Percentiles rank a stretch among this genome's conserved stretches.
These are phyloP conservation scores for Euclidium syriacum DNA, from an alignment of 345 rosid species.

Conservation along the genomic window DNA sequence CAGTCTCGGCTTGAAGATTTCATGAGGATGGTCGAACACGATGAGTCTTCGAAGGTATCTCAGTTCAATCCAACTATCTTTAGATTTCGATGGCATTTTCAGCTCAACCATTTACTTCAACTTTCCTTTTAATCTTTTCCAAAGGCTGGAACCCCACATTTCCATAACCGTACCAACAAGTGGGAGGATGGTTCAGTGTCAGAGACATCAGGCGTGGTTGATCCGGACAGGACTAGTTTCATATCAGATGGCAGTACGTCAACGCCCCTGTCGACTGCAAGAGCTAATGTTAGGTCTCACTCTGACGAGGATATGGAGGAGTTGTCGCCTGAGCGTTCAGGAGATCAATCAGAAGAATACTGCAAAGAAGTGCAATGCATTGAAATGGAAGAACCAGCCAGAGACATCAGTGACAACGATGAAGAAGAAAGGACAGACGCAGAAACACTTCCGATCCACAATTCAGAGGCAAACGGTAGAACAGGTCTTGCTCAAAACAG, in stretches of 20 bases:
- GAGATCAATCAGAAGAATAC: constrained; percentile 56
- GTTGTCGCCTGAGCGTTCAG: constrained; percentile 19
- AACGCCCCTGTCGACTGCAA: constrained; percentile 41
- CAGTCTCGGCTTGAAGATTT: constrained; percentile 74
- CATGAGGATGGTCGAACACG: constrained; percentile 54
- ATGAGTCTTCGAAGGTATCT: constrained; percentile 47
- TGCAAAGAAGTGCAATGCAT: constrained; percentile 90
- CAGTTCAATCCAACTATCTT: constrained; percentile 14
- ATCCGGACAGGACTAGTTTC: constrained; percentile 50
- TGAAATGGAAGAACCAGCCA: constrained; percentile 50
- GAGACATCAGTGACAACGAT: constrained; percentile 38
- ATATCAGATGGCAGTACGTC: constrained; percentile 46
- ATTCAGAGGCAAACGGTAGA: constrained; percentile 36
- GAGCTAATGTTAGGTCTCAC: constrained; percentile 35
- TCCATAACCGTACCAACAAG: constrained; percentile 31
- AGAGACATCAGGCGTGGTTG: constrained; percentile 49
- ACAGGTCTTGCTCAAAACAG: constrained; percentile 37
- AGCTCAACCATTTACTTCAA: not conserved
- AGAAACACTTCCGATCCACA: constrained; percentile 10
- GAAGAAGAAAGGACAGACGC: constrained; percentile 22
- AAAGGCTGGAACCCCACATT: constrained; percentile 42
- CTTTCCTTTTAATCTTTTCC: not conserved
- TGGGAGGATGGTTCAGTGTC: constrained; percentile 79
- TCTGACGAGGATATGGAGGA: constrained; percentile 35
- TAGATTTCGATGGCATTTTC: not conserved